phyloP scores from a whole-genome alignment of 768 basidiomycete species.

The Pleurotus eryngii region DNA sequence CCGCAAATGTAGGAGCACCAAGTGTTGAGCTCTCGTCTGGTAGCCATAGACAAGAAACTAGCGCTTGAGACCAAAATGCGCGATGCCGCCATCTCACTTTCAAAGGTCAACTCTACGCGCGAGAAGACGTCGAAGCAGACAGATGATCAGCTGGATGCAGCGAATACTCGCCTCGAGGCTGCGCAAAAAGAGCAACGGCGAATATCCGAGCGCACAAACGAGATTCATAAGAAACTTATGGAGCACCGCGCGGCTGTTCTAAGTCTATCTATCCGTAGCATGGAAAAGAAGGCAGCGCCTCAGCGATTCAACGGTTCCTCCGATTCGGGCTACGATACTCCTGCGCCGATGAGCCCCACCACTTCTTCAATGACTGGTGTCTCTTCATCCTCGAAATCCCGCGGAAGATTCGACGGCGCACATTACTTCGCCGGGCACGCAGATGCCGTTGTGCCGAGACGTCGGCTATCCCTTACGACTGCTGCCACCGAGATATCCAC shows the following conservation, averaged over 20 bases:
- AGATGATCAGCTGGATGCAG: slow-evolving; percentile 65
- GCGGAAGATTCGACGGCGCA: slow-evolving; percentile 70
- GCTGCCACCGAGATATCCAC: slow-evolving; percentile 41
- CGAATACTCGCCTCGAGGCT: slow-evolving; percentile 68
- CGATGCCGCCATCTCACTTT: slow-evolving; percentile 76
- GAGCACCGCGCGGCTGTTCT: slow-evolving; percentile 86
- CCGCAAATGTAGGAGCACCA: slow-evolving; percentile 61
- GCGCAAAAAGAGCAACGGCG: slow-evolving; percentile 72
- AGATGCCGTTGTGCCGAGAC: slow-evolving; percentile 56
- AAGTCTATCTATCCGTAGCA: slow-evolving; percentile 60
- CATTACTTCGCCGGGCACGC: slow-evolving; percentile 85
- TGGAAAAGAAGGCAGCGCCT: slow-evolving; percentile 53
- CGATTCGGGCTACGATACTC: slow-evolving; percentile 50
- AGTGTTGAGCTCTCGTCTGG: slow-evolving; percentile 60
- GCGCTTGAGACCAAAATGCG: slow-evolving; percentile 83
- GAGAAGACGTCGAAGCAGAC: slow-evolving; percentile 62
- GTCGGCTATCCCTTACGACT: slow-evolving; percentile 39
- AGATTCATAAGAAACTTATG: slow-evolving; percentile 60
- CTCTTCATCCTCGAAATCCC: slow-evolving; percentile 38
- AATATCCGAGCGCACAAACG: slow-evolving; percentile 60
- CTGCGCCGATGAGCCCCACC: slow-evolving; percentile 49
- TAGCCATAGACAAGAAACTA: slow-evolving; percentile 70
- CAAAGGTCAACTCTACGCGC: slow-evolving; percentile 60
- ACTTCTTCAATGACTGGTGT: slow-evolving; percentile 40
- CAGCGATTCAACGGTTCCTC: slow-evolving; percentile 19